A percentile compares a stretch with the other conserved stretches of the same genome.
Conservation (phyloP, 129 eudicot species). For the Helichrysum umbraculigerum region DNA sequence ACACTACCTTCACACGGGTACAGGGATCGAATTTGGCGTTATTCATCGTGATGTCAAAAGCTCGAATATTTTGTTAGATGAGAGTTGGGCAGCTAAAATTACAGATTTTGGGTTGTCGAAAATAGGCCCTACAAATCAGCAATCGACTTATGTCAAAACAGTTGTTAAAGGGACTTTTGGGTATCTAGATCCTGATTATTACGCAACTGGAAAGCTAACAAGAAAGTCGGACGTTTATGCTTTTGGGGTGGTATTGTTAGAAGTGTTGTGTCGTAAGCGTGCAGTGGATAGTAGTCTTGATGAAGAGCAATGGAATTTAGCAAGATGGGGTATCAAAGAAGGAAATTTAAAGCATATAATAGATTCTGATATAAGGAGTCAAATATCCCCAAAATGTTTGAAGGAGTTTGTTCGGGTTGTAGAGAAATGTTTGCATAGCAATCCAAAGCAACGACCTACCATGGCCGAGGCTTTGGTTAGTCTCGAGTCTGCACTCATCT, state of each 20-base stretch:
- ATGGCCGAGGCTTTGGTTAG: conserved; percentile 21
- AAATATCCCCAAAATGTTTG: conserved; percentile 25
- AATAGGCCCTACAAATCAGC: conserved; percentile 16
- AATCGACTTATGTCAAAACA: conserved; percentile 30
- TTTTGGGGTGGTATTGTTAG: conserved; percentile 50
- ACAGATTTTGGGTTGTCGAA: conserved; percentile 12
- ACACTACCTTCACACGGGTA: conserved; percentile 17
- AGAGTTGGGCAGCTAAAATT: neutral
- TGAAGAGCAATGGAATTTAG: conserved; percentile 17
- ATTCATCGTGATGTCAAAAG: conserved; percentile 18
- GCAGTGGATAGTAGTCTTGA: conserved; percentile 37
- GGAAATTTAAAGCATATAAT: conserved; percentile 13
- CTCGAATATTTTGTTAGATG: conserved; percentile 3
- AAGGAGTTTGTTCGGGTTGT: conserved; percentile 26
- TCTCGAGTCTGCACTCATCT: neutral
- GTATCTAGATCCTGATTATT: conserved; percentile 5
- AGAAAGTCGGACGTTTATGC: conserved; percentile 14
- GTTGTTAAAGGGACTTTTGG: conserved; percentile 38
- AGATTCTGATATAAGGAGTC: conserved; percentile 23
- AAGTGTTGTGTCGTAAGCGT: conserved; percentile 44
- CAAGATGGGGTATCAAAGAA: conserved; percentile 20
- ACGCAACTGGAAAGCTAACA: conserved; percentile 19
- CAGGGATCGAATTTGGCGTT: neutral
- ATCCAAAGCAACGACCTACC: conserved; percentile 11
- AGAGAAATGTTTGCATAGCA: conserved; percentile 25